phyloP scores from a whole-genome alignment of 192 early-diverging fungal genomes.

The Mortierella hygrophila region DNA sequence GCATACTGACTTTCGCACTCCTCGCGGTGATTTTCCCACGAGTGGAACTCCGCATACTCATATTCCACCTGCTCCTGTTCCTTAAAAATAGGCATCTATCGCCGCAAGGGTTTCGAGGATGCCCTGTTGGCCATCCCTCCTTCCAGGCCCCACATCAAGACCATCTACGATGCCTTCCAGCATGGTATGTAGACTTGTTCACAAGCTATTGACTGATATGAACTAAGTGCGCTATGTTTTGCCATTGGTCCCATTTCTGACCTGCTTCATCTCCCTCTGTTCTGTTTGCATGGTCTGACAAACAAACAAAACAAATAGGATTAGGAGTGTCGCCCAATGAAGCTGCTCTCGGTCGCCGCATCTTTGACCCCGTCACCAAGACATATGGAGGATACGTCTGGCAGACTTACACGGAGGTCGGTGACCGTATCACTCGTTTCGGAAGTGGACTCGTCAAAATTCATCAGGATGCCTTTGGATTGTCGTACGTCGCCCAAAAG shows the following conservation, averaged over 20 bases:
- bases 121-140: constrained; percentile 19
- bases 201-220: not conserved
- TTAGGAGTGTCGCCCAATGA: constrained; percentile 61
- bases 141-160: constrained; percentile 29
- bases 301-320: constrained; percentile 43
- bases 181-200: constrained; percentile 20
- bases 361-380: constrained; percentile 65
- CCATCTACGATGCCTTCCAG: constrained; percentile 51
- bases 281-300: not conserved
- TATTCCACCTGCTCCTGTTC: not conserved
- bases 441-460: constrained; percentile 79
- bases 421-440: constrained; percentile 70
- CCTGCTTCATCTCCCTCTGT: no score
- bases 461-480: constrained; percentile 24
- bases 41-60: not conserved
- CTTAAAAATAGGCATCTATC: constrained; percentile 32
- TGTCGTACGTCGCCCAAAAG: constrained; percentile 24
- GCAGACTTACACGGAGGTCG: constrained; percentile 76
- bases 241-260: no score
- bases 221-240: not conserved
- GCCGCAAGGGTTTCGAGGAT: constrained; percentile 37
- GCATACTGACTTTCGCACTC: not conserved
- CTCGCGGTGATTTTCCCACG: not conserved
- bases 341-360: constrained; percentile 73
- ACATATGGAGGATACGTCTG: constrained; percentile 75